phyloP scores from a whole-genome alignment of 306 rosid genomes.

The Prunus mume region DNA sequence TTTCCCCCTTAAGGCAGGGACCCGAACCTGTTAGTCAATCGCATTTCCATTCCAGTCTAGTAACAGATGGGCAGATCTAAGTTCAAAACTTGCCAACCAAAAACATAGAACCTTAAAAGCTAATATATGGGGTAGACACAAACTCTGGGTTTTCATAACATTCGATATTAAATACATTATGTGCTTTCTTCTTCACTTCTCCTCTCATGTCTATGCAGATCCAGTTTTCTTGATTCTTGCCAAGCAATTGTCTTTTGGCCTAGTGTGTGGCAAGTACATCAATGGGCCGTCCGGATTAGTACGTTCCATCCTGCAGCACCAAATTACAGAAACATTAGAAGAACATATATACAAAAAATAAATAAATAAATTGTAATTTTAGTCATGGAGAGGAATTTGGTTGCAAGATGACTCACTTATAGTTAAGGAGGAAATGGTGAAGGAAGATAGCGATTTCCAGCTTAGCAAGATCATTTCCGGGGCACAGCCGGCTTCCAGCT shows the following conservation, averaged over 20 bases:
- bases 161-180: neutral
- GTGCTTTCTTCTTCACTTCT: neutral
- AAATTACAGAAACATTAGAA: neutral
- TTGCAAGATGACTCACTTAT: constrained; percentile 41
- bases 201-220: neutral
- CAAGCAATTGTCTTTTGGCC: constrained; percentile 75
- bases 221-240: constrained; percentile 46
- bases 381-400: neutral
- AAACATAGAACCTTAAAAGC: neutral
- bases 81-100: neutral
- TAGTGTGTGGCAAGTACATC: constrained; percentile 69
- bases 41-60: neutral
- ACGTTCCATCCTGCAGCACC: constrained; percentile 52
- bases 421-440: constrained; percentile 66
- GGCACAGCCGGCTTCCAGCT: constrained; percentile 77
- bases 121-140: neutral
- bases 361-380: no score
- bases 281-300: constrained; percentile 47
- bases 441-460: constrained; percentile 79
- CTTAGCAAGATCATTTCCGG: constrained; percentile 66
- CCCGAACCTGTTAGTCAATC: no score
- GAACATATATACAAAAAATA: neutral
- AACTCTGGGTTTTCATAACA: neutral
- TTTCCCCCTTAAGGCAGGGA: no score
- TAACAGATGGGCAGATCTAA: neutral